Evolutionary conservation across 2,329 filamentous ascomycete species (phyloP).

Genomic region (Colletotrichum somersetense): DNA sequence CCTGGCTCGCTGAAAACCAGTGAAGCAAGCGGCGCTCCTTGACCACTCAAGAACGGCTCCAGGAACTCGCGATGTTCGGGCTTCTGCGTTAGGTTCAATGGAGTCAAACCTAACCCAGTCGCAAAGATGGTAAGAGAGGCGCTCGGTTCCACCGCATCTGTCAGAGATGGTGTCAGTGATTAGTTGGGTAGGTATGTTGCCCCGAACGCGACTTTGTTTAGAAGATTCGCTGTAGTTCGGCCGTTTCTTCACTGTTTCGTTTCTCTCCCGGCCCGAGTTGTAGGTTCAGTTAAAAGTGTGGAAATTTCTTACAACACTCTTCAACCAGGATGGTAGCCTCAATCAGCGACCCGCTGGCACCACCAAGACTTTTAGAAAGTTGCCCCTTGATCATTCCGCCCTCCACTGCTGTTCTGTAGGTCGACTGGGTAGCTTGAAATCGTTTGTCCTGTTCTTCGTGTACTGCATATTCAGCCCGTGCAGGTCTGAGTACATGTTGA

Average conservation of each 20-base stretch:
- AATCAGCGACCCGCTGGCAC: constrained; percentile 57
- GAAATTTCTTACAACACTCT: constrained; percentile 56
- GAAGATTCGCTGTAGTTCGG: neutral
- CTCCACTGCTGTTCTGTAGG: neutral
- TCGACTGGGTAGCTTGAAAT: neutral
- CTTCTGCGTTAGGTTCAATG: constrained; percentile 59
- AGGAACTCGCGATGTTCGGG: constrained; percentile 53
- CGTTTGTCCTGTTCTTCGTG: neutral
- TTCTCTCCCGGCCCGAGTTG: rapidly evolving
- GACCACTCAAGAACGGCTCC: constrained; percentile 59
- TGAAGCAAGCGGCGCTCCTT: constrained; percentile 62
- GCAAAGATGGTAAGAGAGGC: constrained; percentile 63
- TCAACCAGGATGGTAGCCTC: constrained; percentile 65
- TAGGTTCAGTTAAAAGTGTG: too few species aligned
- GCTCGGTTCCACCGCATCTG: constrained; percentile 59
- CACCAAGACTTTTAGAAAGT: constrained; percentile 60
- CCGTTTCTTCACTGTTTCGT: neutral
- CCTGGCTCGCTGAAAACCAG: constrained; percentile 65
- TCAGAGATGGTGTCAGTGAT: neutral
- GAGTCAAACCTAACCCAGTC: constrained; percentile 65
- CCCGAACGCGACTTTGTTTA: neutral
- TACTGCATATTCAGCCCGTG: neutral
- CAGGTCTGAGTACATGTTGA: neutral
- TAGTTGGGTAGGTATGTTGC: too few species aligned
- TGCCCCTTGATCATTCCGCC: constrained; percentile 56